These are phyloP conservation scores for Monosporozyma unispora DNA, from an alignment of 805 yeast species.

Conservation along the genomic window DNA sequence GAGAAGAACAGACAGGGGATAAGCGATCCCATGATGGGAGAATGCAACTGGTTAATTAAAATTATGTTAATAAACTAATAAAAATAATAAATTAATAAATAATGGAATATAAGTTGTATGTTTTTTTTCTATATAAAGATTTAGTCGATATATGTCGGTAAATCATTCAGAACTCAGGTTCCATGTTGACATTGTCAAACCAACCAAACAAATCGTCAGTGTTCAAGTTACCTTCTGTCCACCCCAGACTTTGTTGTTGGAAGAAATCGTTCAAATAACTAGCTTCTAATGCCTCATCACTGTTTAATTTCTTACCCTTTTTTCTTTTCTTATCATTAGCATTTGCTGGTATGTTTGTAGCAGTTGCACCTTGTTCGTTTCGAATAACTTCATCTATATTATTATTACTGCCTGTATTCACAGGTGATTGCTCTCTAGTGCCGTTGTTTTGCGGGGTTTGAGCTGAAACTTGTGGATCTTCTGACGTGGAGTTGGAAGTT, in stretches of 20 bases:
- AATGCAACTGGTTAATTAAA: no score
- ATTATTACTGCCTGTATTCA: background rate
- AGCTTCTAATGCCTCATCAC: background rate
- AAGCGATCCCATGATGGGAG: no score
- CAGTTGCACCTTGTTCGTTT: background rate
- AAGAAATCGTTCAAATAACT: conserved; percentile 46
- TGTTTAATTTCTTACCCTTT: background rate
- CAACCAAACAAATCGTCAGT: conserved; percentile 85
- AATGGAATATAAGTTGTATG: background rate
- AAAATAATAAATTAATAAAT: background rate
- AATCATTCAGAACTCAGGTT: conserved; percentile 46
- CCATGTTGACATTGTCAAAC: conserved; percentile 71
- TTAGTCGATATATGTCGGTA: no score
- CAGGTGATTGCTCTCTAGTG: background rate
- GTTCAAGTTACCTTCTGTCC: conserved; percentile 63
- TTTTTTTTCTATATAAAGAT: background rate
- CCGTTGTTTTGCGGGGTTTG: background rate
- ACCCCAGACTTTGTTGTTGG: conserved; percentile 75
- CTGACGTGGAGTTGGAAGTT: background rate
- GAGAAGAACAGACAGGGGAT: background rate
- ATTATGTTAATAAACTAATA: background rate
- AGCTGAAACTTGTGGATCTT: background rate
- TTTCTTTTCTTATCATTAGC: background rate
- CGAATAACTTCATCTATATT: background rate
- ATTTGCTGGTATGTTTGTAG: background rate